Evolutionary conservation across 306 rosid species (phyloP).

Genomic region (Lathyrus tuberosus): DNA sequence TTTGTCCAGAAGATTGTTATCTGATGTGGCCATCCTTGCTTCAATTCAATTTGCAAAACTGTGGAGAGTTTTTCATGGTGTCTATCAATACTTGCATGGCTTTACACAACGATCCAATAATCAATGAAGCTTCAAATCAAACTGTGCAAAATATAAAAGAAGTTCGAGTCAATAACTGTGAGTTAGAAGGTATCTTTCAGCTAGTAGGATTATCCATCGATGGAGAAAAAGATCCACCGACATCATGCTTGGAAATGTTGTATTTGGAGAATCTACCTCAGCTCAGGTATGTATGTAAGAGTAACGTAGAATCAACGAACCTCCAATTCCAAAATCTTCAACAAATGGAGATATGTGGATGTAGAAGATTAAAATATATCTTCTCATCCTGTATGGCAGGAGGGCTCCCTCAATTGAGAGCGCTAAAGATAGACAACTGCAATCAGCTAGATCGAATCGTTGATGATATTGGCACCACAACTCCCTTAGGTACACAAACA

Average conservation of each 20-base stretch:
- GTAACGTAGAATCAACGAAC: background rate
- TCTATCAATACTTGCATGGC: constrained; percentile 32
- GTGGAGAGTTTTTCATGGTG: constrained; percentile 18
- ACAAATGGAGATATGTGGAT: background rate
- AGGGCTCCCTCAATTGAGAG: constrained; percentile 13
- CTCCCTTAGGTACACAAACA: constrained; percentile 12
- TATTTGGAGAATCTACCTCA: constrained; percentile 35
- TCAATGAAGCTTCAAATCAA: constrained; percentile 6
- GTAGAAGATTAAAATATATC: constrained; percentile 8
- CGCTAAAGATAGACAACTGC: background rate
- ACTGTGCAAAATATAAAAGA: constrained; percentile 10
- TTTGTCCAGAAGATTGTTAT: constrained; percentile 23
- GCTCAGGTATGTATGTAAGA: constrained; percentile 14
- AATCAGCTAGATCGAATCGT: constrained; percentile 13
- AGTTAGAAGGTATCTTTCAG: constrained; percentile 19
- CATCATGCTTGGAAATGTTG: constrained; percentile 22
- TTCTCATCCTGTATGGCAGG: constrained; percentile 25
- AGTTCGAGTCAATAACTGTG: constrained; percentile 8
- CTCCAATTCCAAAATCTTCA: constrained; percentile 30
- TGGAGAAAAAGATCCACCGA: background rate
- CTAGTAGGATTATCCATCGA: background rate
- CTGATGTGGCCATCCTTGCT: constrained; percentile 24
- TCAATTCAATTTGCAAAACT: background rate
- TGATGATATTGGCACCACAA: background rate
- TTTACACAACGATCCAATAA: constrained; percentile 6